phyloP scores from a whole-genome alignment of 1,284 basidiomycete species.

The Termitomyces sp. region DNA sequence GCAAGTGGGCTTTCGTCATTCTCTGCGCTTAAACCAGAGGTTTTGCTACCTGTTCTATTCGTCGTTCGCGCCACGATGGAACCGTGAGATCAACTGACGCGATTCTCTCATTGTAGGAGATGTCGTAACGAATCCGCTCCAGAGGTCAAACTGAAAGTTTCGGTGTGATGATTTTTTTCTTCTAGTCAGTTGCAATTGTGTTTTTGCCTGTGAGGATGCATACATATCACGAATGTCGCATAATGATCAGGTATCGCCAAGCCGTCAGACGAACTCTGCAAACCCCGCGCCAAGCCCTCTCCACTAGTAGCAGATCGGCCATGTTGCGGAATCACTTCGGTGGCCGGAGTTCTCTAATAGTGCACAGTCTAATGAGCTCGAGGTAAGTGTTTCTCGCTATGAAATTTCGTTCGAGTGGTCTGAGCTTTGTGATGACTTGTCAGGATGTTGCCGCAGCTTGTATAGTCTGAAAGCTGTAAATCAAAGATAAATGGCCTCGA shows the following conservation, averaged over 20 bases:
- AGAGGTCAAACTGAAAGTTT: no score
- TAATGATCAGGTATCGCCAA: not conserved
- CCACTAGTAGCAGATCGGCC: not conserved
- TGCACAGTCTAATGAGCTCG: not conserved
- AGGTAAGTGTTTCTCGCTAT: not conserved
- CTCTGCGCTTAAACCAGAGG: no score
- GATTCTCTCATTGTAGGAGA: no score
- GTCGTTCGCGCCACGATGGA: no score
- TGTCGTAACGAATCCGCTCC: no score
- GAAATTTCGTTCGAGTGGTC: not conserved
- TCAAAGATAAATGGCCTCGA: not conserved
- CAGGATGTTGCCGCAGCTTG: not conserved
- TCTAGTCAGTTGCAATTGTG: not conserved
- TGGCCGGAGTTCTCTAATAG: not conserved
- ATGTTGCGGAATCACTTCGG: not conserved
- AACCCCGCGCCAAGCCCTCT: conserved; percentile 2
- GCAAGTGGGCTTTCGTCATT: no score
- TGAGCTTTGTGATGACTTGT: not conserved
- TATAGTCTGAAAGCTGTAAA: not conserved
- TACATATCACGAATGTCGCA: not conserved
- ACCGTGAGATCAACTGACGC: not conserved
- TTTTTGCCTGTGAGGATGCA: not conserved
- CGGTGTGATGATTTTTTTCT: no score
- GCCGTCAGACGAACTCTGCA: not conserved
- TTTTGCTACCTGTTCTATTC: no score